A percentile compares a stretch with the other conserved stretches of the same genome.
Evolutionary conservation across 2,329 filamentous ascomycete genomes (phyloP).

Genomic region (Epichloe sp.): DNA sequence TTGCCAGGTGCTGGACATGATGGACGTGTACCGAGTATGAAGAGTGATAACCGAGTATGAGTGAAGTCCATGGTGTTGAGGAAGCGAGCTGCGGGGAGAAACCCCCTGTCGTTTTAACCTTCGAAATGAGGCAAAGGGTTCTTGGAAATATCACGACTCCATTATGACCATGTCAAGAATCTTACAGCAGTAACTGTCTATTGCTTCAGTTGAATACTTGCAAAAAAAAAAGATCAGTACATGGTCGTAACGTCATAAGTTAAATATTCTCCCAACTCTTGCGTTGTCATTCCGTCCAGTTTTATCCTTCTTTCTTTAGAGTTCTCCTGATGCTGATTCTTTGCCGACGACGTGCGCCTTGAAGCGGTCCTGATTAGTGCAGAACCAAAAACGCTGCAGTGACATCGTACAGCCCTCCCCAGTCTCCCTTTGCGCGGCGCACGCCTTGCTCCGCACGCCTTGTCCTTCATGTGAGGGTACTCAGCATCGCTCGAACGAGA

Average conservation of each 20-base stretch:
- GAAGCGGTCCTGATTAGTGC: background rate
- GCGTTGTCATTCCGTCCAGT: background rate
- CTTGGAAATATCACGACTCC: no score
- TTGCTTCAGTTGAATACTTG: background rate
- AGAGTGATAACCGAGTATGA: no score
- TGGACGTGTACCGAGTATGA: no score
- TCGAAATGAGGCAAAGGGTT: no score
- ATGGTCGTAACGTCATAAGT: constrained; percentile 1
- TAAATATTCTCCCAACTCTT: background rate
- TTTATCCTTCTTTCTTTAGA: no score
- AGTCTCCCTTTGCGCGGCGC: background rate
- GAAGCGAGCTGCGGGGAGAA: background rate
- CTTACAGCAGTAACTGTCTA: background rate
- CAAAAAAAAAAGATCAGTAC: background rate
- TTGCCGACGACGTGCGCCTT: no score
- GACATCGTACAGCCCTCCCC: background rate
- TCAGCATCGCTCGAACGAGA: constrained; percentile 56
- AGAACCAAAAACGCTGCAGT: background rate
- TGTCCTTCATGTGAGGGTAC: constrained; percentile 46
- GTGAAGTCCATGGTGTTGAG: background rate
- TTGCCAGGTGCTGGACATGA: constrained; percentile 8
- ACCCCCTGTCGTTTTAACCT: no score
- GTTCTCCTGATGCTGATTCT: background rate
- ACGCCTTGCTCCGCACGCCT: no score
- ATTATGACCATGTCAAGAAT: no score